Conservation (phyloP, 1,284 basidiomycete species). For the Rhodotorula sp. region DNA sequence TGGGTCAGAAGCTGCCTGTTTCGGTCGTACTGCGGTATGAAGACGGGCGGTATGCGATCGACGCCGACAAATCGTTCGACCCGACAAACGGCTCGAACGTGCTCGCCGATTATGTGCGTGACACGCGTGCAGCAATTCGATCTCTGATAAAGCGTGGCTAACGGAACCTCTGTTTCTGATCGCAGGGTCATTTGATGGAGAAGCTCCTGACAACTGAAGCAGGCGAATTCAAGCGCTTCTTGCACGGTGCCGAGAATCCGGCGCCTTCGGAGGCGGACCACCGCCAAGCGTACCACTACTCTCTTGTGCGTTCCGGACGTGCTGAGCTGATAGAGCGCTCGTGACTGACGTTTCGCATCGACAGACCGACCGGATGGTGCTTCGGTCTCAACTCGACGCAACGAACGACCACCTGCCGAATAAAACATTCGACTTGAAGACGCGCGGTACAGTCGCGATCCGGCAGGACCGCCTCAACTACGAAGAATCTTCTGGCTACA, state of each 20-base stretch:
- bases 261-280: constrained; percentile 48
- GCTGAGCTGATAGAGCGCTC: background rate
- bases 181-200: constrained; percentile 80
- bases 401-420: constrained; percentile 74
- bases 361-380: constrained; percentile 72
- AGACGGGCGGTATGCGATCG: constrained; percentile 70
- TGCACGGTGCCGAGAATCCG: constrained; percentile 54
- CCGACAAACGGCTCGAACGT: constrained; percentile 63
- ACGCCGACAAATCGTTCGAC: constrained; percentile 62
- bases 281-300: constrained; percentile 71
- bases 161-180: background rate
- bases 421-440: constrained; percentile 95
- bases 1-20: constrained; percentile 75
- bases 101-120: constrained; percentile 31
- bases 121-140: background rate
- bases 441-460: constrained; percentile 79
- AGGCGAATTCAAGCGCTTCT: constrained; percentile 64
- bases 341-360: background rate
- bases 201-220: constrained; percentile 74
- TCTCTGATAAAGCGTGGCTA: constrained; percentile 8
- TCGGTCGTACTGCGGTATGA: constrained; percentile 63
- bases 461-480: constrained; percentile 84
- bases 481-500: constrained; percentile 74
- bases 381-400: constrained; percentile 95
- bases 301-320: constrained; percentile 58